These are phyloP conservation scores for Leccinum pachyderme DNA, from an alignment of 1,284 basidiomycete species.

Conservation along the genomic window DNA sequence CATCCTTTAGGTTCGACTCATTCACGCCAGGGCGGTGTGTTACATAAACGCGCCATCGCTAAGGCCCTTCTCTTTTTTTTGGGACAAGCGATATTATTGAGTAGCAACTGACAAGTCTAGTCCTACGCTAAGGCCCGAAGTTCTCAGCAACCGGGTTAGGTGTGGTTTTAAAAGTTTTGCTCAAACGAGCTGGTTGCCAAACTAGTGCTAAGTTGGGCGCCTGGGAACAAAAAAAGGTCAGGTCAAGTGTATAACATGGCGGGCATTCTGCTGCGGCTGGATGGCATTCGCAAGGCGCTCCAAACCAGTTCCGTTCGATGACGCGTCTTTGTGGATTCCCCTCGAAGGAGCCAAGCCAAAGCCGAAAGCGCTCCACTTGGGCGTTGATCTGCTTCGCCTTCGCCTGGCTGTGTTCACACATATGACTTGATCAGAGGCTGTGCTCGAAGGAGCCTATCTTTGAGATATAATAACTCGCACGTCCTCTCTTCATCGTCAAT, in stretches of 20 bases:
- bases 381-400: constrained; percentile 1
- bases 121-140: too few relatives aligned
- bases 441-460: constrained; percentile 9
- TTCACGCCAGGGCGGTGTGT: neutral
- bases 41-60: neutral
- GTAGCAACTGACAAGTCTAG: too few relatives aligned
- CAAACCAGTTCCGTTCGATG: neutral
- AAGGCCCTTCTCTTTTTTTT: neutral
- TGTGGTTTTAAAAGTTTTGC: too few relatives aligned
- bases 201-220: neutral
- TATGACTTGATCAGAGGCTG: constrained; percentile 9
- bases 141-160: too few relatives aligned
- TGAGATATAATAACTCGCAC: constrained; percentile 18
- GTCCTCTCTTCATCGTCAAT: constrained; percentile 22
- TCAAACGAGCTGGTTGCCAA: too few relatives aligned
- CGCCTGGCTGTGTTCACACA: constrained; percentile 18
- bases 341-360: neutral
- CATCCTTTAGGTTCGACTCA: neutral
- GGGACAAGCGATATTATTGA: too few relatives aligned
- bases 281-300: neutral
- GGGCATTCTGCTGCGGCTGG: too few relatives aligned
- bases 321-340: neutral
- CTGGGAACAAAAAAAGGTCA: neutral
- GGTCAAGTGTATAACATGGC: too few relatives aligned
- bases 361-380: constrained; percentile 1